Conservation (phyloP, 1,284 basidiomycete species). For the Trametes sp. region DNA sequence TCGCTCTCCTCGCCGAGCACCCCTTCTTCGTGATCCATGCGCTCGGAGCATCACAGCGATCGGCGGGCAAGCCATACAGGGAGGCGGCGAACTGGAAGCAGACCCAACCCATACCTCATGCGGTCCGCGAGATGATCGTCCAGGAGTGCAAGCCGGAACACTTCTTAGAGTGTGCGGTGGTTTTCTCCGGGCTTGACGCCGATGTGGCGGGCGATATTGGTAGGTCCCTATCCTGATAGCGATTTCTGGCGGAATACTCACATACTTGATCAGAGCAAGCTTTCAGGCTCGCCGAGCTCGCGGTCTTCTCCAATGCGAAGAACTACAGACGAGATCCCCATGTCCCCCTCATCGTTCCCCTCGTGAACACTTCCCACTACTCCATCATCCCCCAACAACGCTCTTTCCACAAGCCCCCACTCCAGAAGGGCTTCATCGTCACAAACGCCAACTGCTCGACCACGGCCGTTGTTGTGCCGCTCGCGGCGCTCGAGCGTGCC, state of each 20-base stretch:
- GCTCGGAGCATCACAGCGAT: slow-evolving; percentile 90
- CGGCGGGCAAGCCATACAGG: slow-evolving; percentile 87
- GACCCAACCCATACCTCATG: slow-evolving; percentile 74
- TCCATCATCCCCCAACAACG: slow-evolving; percentile 88
- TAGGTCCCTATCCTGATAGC: slow-evolving; percentile 49
- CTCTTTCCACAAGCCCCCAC: slow-evolving; percentile 69
- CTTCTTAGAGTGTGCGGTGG: slow-evolving; percentile 86
- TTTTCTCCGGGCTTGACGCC: slow-evolving; percentile 96
- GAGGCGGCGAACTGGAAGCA: slow-evolving; percentile 94
- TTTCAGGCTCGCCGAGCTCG: slow-evolving; percentile 88
- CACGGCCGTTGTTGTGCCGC: slow-evolving; percentile 92
- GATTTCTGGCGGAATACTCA: neutral
- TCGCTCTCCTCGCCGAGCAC: slow-evolving; percentile 87
- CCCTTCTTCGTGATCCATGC: slow-evolving; percentile 92
- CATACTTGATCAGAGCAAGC: slow-evolving; percentile 70
- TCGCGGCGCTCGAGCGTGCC: slow-evolving; percentile 89
- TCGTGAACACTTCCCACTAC: slow-evolving; percentile 93
- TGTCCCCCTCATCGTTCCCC: slow-evolving; percentile 97
- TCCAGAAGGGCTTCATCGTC: slow-evolving; percentile 93
- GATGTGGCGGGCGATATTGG: slow-evolving; percentile 96
- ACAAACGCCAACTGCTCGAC: slow-evolving; percentile 99
- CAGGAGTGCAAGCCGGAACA: slow-evolving; percentile 81
- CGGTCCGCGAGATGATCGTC: slow-evolving; percentile 77
- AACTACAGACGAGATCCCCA: slow-evolving; percentile 94
- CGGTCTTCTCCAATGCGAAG: slow-evolving; percentile 98